Evolutionary conservation across 1,284 basidiomycete species (phyloP).

Genomic region (Ganoderma resinaceum): DNA sequence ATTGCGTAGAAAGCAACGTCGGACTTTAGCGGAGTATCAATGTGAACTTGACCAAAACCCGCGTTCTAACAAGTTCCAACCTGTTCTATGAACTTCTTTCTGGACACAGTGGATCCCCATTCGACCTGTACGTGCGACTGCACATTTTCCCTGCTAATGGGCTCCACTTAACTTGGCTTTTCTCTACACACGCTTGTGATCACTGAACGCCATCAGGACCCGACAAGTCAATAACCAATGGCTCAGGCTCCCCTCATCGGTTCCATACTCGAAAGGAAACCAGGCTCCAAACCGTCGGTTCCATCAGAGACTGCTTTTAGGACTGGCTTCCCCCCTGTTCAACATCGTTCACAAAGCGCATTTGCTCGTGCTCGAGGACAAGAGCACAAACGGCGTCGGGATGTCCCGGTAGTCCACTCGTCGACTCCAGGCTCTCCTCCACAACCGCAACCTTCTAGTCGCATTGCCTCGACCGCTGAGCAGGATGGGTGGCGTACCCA

Average conservation of each 20-base stretch:
- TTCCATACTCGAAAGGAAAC: conserved; percentile 64
- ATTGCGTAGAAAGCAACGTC: too few relatives aligned
- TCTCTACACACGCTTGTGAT: background rate
- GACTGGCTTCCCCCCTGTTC: conserved; percentile 62
- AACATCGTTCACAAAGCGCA: conserved; percentile 70
- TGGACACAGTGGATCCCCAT: too few relatives aligned
- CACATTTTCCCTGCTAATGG: background rate
- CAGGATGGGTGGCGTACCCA: conserved; percentile 39
- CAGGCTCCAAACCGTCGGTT: conserved; percentile 38
- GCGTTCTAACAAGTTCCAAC: background rate
- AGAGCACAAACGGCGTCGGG: conserved; percentile 33
- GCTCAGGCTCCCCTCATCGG: conserved; percentile 50
- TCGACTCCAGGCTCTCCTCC: background rate
- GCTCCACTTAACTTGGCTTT: background rate
- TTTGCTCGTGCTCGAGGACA: conserved; percentile 56
- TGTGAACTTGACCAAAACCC: background rate
- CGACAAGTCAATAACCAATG: conserved; percentile 6
- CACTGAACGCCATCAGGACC: background rate
- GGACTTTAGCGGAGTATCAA: background rate
- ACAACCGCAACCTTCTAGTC: background rate
- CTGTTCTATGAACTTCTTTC: background rate
- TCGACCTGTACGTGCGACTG: background rate
- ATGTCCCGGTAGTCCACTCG: conserved; percentile 29
- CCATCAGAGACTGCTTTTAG: conserved; percentile 42
- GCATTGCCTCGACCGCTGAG: background rate